Conservation (phyloP, 2,329 filamentous ascomycete species). For the Incumbomyces delicatus region DNA sequence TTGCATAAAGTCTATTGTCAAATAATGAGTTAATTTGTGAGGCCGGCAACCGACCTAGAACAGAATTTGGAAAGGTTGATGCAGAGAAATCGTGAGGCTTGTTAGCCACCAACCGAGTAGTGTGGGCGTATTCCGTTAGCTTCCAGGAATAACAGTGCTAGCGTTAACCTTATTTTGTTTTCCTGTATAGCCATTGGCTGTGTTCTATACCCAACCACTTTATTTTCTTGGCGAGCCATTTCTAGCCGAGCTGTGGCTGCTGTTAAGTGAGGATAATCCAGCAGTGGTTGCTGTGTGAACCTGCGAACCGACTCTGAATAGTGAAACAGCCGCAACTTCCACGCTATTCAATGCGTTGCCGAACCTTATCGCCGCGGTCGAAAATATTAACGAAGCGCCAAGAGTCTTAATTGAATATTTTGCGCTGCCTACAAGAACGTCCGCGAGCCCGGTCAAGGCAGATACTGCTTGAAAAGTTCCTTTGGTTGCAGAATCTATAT, state of each 20-base stretch:
- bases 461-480: no score
- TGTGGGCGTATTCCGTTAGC: not conserved
- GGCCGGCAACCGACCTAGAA: slow-evolving; percentile 1
- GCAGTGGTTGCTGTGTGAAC: not conserved
- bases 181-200: slow-evolving; percentile 6
- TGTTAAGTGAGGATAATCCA: not conserved
- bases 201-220: slow-evolving; percentile 2
- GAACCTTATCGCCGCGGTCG: not conserved
- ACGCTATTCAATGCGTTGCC: not conserved
- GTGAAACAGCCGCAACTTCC: slow-evolving; percentile 3
- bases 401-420: not conserved
- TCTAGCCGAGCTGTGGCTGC: not conserved
- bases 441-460: no score
- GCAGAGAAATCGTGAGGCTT: not conserved
- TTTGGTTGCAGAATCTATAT: no score
- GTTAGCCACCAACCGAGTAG: not conserved
- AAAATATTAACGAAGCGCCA: not conserved
- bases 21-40: not conserved
- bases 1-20: slow-evolving; percentile 2
- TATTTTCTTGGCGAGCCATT: not conserved
- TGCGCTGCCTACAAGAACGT: not conserved
- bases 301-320: not conserved
- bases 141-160: not conserved
- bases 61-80: not conserved
- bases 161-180: not conserved